Conservation (phyloP, 371 early-diverging fungal species). For the Syncephalastrum monosporum region DNA sequence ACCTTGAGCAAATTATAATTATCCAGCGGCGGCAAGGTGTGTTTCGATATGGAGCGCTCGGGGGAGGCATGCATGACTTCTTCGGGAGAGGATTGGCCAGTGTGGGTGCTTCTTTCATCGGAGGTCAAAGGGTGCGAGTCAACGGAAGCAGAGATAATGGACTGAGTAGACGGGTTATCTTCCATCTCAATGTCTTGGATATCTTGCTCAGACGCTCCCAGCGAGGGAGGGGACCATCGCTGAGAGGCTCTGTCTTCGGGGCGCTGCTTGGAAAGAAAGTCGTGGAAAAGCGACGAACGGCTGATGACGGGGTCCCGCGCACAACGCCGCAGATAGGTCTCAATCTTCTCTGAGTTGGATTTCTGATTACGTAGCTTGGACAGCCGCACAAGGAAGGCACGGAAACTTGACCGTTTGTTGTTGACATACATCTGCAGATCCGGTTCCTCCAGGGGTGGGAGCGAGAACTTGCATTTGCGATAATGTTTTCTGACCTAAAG, state of each 20-base stretch:
- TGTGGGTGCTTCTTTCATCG: neutral
- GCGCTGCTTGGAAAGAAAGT: slow-evolving; percentile 45
- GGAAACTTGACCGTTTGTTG: slow-evolving; percentile 18
- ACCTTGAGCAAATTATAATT: slow-evolving; percentile 57
- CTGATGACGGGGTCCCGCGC: slow-evolving; percentile 31
- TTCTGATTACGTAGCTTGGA: slow-evolving; percentile 21
- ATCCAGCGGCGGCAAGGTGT: slow-evolving; percentile 21
- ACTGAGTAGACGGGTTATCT: neutral
- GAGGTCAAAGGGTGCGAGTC: neutral
- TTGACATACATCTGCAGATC: slow-evolving; percentile 15
- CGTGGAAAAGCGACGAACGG: slow-evolving; percentile 41
- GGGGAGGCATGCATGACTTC: neutral
- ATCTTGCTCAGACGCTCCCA: neutral
- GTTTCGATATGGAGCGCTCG: neutral
- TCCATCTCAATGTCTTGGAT: neutral
- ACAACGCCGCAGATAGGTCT: slow-evolving; percentile 40
- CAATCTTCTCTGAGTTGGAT: slow-evolving; percentile 45
- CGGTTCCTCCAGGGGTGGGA: slow-evolving; percentile 14
- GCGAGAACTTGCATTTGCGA: slow-evolving; percentile 28
- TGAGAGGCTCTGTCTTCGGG: slow-evolving; percentile 32
- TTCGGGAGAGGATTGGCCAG: neutral
- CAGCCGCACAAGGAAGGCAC: slow-evolving; percentile 22
- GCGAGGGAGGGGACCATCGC: slow-evolving; percentile 4
- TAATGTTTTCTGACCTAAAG: slow-evolving; percentile 12
- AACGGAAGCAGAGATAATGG: neutral